Evolutionary conservation across 805 yeast species (phyloP), one percentile per base, ranked within the genome.

Genomic region (Hemisphaericaspora nanyangensis): DNA sequence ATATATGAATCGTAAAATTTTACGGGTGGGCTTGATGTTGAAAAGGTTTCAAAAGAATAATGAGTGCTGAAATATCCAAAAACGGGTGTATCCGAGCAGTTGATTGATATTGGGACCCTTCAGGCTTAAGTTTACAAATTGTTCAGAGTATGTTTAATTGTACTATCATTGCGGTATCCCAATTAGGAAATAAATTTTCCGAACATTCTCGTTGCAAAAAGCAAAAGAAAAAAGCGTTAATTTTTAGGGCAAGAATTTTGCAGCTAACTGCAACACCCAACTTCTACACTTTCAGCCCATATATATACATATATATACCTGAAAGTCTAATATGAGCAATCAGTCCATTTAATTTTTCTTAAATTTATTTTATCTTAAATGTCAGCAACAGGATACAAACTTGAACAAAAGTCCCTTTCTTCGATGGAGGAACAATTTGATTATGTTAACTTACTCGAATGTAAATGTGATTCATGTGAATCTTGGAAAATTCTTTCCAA

Each of bases 391-490:
- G n/a, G 6, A 33, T 34, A 34, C 15, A 17, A 16, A 3, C 11
- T 26, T 26, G 31, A 34, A 34, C 24, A 26, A 26, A 17, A 16
- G 6, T 7, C 11, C 15, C 31, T 34, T 11, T 15, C 29, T 22
- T 19, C 35, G 2, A 24, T 13, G 4, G 10, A 26, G 10, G 20
- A 20, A 11, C 11, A 5, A 12, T 30, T 29, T 26, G 29, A 40
- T 15, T 34, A 29, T 18, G n/a, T 33, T 12, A 35, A 35, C 22
- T 32, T 39, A 12, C 16, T 29, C 13, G 31, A 34, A 10, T 43
- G 48, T 19, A 31, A 35, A 17, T 42, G 46, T 33, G 43, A 29
- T 11, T 37, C 43, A 18, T 42, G 48, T 26, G 25, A 31, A 13
- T 19, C 8, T 17, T 41, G 44, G 44, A 38, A 31, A 17, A 25